Evolutionary conservation across 1,284 basidiomycete species (phyloP), one percentile per base, ranked within the genome.

Genomic region (Irpex rosettiformis): DNA sequence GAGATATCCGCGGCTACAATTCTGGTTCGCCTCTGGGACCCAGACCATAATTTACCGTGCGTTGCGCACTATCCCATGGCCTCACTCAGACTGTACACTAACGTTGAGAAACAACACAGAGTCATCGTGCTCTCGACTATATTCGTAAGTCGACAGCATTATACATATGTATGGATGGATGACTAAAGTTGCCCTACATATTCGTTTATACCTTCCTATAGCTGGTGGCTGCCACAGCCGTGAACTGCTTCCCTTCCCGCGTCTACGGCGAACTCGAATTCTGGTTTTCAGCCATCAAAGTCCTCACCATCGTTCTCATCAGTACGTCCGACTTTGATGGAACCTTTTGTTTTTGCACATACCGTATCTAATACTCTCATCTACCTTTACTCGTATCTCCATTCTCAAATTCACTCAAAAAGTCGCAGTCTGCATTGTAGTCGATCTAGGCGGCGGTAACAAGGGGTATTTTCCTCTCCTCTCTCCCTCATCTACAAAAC

Each of bases 201-300:
- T n/a, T n/a, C n/a, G 24, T 18, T 10, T 18, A 8, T 22, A 82
- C 83, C 60, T 82, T 81, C n/a, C 79, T 75, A 27, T 89, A 91
- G 91, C 86, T 95, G 58, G 75, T 85, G 0, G 74, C 94, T 56
- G 88, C 84, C 61, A 76, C 91, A 62, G 54, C 54, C 0, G 59
- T 70, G 53, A 70, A 71, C 58, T 66, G 64, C 45, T 69, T 71
- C 33, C 63, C 69, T 1, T 70, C 70, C 0, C 58, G 65, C 3
- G 60, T 67, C 4, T 72, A 70, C 29, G 74, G 73, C 29, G 71
- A 72, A 58, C 69, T 77, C 48, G 76, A 75, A 56, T 75, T 73
- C 60, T 75, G 70, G 61, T 69, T 75, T 43, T 74, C 72, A 5
- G 66, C 66, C 45, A 61, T 77, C 64, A 78, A 77, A 68, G 77